Evolutionary conservation across 2,329 filamentous ascomycete species (phyloP), one percentile per base, ranked within the genome.

Genomic region (Colletotrichum scovillei): DNA sequence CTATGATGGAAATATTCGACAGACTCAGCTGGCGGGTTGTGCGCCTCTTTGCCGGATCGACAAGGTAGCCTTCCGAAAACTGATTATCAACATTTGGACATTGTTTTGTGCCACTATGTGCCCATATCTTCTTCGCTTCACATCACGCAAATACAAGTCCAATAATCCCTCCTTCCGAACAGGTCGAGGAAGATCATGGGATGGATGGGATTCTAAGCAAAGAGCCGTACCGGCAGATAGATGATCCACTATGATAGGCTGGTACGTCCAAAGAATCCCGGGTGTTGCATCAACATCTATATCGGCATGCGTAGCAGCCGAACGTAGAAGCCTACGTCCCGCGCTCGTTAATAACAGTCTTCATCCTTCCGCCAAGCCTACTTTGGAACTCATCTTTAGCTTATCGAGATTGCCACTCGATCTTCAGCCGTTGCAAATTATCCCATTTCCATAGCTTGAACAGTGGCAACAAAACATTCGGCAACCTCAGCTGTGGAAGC

Each of bases 221-320:
- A 19, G 8, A 16, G 19, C 42, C 42, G 2, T 49, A 19, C 19
- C 19, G 42, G 42, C 42, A 49, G 19, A n/a, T 49, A 19, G 2
- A 9, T 3, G 19, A 19, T 49, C 7, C 16, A 7, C 42, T 49
- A 19, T 49, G 19, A n/a, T 49, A 49, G 19, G 42, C 42, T n/a
- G 8, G n/a, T 8, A 19, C 42, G 8, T 49, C 19, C 16, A 49
- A 49, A 49, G 19, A 49, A 49, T n/a, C 42, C 16, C 42, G 57
- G 65, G 38, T 62, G 52, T 58, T 58, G 52, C 32, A 56, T 42
- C 46, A 32, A 32, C 30, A 49, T 67, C 32, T 30, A 67, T 49
- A 26, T 56, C 68, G 46, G 46, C 22, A 49, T 26, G 22, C 28
- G 22, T 9, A n/a, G 38, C 5, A 22, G 58, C 35, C 26, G 32